Percentiles rank a stretch among this genome's conserved stretches.
phyloP scores from a whole-genome alignment of 805 yeast genomes.

The Teunomyces aglyptinius region DNA sequence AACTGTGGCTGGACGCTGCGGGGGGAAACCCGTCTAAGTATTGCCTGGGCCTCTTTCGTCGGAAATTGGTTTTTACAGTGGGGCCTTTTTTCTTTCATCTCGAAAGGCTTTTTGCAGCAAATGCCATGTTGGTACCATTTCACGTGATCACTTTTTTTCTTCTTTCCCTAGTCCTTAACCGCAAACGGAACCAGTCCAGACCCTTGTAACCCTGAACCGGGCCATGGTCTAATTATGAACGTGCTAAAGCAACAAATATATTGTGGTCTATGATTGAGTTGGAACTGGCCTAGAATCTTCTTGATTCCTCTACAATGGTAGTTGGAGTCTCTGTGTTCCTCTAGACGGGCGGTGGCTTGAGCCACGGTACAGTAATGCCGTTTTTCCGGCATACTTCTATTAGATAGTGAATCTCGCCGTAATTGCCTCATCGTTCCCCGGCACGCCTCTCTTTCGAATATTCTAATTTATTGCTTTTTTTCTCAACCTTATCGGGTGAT shows the following conservation, averaged over 20 bases:
- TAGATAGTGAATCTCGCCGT: neutral
- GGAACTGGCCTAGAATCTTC: too few relatives aligned
- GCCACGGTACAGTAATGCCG: slow-evolving; percentile 6
- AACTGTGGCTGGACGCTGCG: neutral
- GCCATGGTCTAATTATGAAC: neutral
- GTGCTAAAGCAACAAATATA: too few relatives aligned
- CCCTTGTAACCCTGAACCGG: neutral
- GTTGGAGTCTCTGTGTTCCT: too few relatives aligned
- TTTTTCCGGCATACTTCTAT: neutral
- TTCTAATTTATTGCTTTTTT: neutral
- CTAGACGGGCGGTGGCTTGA: slow-evolving; percentile 3
- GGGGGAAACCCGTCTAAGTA: neutral
- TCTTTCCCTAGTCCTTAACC: neutral
- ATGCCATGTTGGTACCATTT: slow-evolving; percentile 3
- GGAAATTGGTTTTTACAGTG: neutral
- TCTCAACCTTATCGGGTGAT: neutral
- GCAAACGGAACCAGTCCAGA: neutral
- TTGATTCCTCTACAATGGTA: too few relatives aligned
- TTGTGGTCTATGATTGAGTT: too few relatives aligned
- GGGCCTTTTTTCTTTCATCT: neutral
- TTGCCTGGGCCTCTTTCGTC: neutral
- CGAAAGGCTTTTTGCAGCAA: slow-evolving; percentile 1
- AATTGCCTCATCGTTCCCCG: neutral
- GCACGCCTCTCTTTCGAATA: neutral
- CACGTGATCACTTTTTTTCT: neutral